Evolutionary conservation across 2,329 filamentous ascomycete genomes (phyloP), one percentile per base, ranked within the genome.

Genomic region (Pyrenophora tritici-repentis): DNA sequence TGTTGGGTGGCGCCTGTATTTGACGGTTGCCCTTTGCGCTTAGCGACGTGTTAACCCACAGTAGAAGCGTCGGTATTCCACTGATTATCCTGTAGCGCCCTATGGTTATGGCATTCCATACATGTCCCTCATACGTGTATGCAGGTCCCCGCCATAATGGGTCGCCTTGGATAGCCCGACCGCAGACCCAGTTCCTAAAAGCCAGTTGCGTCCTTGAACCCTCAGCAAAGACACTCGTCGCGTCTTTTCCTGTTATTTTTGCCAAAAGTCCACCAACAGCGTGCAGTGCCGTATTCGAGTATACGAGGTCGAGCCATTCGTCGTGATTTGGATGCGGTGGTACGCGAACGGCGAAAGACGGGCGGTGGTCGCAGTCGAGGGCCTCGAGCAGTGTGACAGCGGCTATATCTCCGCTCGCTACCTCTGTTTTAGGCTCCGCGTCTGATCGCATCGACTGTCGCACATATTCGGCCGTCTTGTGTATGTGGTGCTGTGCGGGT

Each of bases 1-100:
- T 39, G 72, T 74, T 68, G 73, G 74, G 66, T 72, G 76, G 56
- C 75, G 73, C 71, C 76, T 76, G 56, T 49, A 69, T 63, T 40
- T 59, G 53, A 18, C 44, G 43, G 29, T 18, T 42, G 18, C n/a
- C 14, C 14, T 46, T 24, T 3, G 38, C 20, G 20, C 56, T 35
- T n/a, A 36, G 47, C 17, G 43, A 40, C 4, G 42, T 24, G 18
- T 62, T 51, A 1, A 51, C 46, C 50, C 49, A 57, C 10, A 60
- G 33, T 35, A 61, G 44, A 13, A 39, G 42, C n/a, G 47, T 45
- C 1, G 48, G 49, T 4, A 63, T 18, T n/a, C 68, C 70, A 41
- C 67, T 71, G n/a, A 73, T 49, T n/a, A 71, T 55, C 35, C 55
- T 64, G 42, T 64, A 62, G 16, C 59, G 54, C 4, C 59, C 52